Evolutionary conservation across 257 asterid species (phyloP).

Genomic region (Primulina tabacum): DNA sequence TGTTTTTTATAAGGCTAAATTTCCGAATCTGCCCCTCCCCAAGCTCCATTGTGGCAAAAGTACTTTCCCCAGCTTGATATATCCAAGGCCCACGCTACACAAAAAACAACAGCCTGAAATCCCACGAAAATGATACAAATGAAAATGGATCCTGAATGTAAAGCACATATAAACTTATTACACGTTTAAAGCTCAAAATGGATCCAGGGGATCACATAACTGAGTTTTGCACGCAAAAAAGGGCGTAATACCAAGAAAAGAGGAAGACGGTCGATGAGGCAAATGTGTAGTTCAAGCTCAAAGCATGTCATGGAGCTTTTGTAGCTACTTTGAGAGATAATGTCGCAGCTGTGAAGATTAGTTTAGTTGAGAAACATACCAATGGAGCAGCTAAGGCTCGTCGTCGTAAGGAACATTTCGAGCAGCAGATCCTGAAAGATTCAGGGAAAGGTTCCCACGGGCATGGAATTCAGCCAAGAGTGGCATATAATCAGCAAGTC

Average conservation of each 20-base stretch:
- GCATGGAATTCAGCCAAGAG: slow-evolving; percentile 43
- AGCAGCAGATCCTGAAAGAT: slow-evolving; percentile 33
- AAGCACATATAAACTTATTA: background rate
- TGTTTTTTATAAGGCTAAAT: too few species aligned
- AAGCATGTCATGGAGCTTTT: too few species aligned
- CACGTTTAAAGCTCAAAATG: background rate
- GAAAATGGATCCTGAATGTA: background rate
- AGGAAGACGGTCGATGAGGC: background rate
- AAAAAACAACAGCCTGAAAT: too few species aligned
- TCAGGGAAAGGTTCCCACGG: slow-evolving; percentile 40
- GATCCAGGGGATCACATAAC: too few species aligned
- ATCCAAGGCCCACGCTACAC: too few species aligned
- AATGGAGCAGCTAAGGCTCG: slow-evolving; percentile 56
- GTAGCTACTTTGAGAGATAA: background rate
- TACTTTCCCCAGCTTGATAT: too few species aligned
- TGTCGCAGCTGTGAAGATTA: slow-evolving; percentile 9
- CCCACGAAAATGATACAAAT: too few species aligned
- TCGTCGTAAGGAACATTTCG: slow-evolving; percentile 55
- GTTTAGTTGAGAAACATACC: slow-evolving; percentile 17
- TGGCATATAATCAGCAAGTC: slow-evolving; percentile 33
- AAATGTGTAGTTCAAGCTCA: background rate
- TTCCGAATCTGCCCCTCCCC: too few species aligned
- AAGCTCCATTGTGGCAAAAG: too few species aligned
- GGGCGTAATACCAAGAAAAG: background rate
- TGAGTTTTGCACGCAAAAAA: background rate